A percentile compares a stretch with the other conserved stretches of the same genome.
phyloP scores from a whole-genome alignment of 345 rosid genomes.

The Rubroshorea leprosula region DNA sequence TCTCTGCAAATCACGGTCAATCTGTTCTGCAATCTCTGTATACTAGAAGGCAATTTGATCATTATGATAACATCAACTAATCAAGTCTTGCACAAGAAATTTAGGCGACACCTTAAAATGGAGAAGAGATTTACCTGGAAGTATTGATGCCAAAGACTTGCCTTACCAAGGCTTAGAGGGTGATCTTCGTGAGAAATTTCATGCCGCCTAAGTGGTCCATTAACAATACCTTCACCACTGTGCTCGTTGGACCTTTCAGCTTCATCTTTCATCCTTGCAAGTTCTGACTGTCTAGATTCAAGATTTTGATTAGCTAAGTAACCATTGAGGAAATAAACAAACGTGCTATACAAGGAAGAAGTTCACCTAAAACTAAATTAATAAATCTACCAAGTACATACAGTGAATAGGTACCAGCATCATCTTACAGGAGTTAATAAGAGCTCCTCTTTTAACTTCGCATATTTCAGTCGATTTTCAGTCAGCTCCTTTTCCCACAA shows the following conservation, averaged over 20 bases:
- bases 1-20: constrained; percentile 63
- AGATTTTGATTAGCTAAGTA: constrained; percentile 27
- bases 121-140: constrained; percentile 42
- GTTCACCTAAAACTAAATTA: constrained; percentile 8
- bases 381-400: background rate
- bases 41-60: constrained; percentile 33
- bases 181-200: constrained; percentile 66
- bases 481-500: constrained; percentile 57
- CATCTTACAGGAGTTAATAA: constrained; percentile 66
- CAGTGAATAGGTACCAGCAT: constrained; percentile 14
- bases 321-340: constrained; percentile 5
- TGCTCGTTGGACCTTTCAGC: constrained; percentile 21
- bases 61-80: constrained; percentile 11
- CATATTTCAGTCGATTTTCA: constrained; percentile 50
- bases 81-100: constrained; percentile 5
- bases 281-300: constrained; percentile 55
- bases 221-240: constrained; percentile 26
- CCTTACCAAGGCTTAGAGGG: constrained; percentile 57
- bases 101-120: constrained; percentile 3
- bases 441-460: constrained; percentile 55
- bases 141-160: constrained; percentile 58
- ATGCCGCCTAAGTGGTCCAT: constrained; percentile 53
- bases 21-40: constrained; percentile 61
- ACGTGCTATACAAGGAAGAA: constrained; percentile 1
- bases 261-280: constrained; percentile 26